Base-by-base conservation (phyloP, 2,329 filamentous ascomycete species). In the Neonectria punicea region DNA sequence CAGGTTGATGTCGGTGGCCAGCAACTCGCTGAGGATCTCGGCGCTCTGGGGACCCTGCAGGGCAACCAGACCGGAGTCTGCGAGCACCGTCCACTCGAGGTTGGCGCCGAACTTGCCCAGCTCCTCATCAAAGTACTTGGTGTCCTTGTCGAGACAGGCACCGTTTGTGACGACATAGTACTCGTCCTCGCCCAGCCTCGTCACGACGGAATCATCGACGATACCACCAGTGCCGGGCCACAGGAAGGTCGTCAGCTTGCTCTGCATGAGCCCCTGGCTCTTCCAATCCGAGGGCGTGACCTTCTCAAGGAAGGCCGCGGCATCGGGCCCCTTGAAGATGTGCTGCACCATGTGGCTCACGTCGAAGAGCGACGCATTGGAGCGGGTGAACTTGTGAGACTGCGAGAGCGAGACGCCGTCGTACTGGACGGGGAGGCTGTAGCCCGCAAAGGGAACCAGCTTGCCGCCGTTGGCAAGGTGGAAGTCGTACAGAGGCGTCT, bases 161-260 rank as follows among this genome's bases (percentile, higher is more conserved):
- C 95, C 96, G 79, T 99, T 99, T 69, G 94, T 97, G 66, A 99
- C 96, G 63, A 98, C 90, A 80, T 98, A 97, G 84, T 94, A 98
- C 58, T 87, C 81, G 63, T 93, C 88, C 60, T 87, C 85, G 28
- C 84, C 86, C n/a, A 97, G 85, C 66, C 92, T 88, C 6, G 94
- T 97, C 75, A 99, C 90, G 73, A 99, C 91, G 5, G 92, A 94
- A 81, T 99, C 96, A 77, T 99, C 96, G 53, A 97, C 90, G 72
- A 99, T 98, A 54, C 96, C 96, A 46, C 96, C 96, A 0, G 90
- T 94, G 13, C 83, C 84, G 5, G 91, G 89, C 80, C 93, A 92
- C 44, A 99, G 84, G 34, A 99, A 86, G 3, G 91, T 90, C n/a
- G 93, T 97, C 43, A 99, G 86, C 14, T 92, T 94, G 72, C 92